phyloP scores from a whole-genome alignment of 2,329 filamentous ascomycete genomes.

The Exserohilum rostratum region DNA sequence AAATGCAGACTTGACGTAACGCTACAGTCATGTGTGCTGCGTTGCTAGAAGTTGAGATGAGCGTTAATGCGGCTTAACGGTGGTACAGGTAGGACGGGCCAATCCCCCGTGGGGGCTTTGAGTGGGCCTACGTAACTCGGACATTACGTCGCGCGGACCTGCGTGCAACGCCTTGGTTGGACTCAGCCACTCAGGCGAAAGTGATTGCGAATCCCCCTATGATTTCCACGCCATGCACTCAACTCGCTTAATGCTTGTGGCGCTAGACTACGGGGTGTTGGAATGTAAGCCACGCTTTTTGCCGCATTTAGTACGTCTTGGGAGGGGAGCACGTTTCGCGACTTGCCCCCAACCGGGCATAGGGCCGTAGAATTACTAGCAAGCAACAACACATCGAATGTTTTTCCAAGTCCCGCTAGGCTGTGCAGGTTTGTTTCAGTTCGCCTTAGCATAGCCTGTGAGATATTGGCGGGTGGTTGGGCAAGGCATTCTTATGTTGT shows the following conservation, averaged over 20 bases:
- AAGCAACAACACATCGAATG: background rate
- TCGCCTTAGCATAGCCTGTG: background rate
- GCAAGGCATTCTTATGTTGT: background rate
- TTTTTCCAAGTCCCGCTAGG: background rate
- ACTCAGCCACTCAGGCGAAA: background rate
- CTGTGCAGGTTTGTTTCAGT: background rate
- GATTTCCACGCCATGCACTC: no score
- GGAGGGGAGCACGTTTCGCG: background rate
- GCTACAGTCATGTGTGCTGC: no score
- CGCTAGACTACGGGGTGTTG: no score
- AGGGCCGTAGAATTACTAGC: background rate
- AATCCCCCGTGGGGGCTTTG: background rate
- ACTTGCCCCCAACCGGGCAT: background rate
- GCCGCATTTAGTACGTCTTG: background rate
- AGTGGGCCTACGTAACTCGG: background rate
- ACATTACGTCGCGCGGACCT: background rate
- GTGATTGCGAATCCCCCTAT: no score
- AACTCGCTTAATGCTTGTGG: no score
- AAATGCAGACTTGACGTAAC: no score
- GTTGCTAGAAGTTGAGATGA: background rate
- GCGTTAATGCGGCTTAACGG: background rate
- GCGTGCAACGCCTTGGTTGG: background rate
- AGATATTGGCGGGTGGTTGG: background rate
- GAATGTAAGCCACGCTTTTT: no score
- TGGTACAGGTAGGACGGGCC: background rate